Percentiles rank a stretch among this genome's conserved stretches.
Evolutionary conservation across 345 rosid species (phyloP).

Genomic region (Lagerstroemia speciosa): DNA sequence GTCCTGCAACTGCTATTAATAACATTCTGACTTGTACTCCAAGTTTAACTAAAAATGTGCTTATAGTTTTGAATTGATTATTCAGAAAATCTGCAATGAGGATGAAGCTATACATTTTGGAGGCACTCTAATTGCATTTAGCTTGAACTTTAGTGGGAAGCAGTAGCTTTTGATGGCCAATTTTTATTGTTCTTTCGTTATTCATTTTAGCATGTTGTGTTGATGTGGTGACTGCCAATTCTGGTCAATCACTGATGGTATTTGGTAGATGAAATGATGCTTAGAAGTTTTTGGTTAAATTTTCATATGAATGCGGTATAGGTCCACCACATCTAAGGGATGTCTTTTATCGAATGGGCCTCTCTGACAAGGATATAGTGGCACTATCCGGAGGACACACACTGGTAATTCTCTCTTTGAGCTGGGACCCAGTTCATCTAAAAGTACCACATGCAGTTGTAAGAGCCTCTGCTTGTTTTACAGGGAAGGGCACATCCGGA

Average conservation of each 20-base stretch:
- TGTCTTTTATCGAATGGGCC: conserved; percentile 81
- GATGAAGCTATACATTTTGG: not conserved
- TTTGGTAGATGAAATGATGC: not conserved
- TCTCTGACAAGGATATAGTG: conserved; percentile 80
- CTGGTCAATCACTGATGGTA: not conserved
- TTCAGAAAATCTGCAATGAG: not conserved
- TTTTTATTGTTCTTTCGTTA: not conserved
- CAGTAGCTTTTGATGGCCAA: not conserved
- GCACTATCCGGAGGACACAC: conserved; percentile 57
- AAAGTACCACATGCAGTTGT: not conserved
- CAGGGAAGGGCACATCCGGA: conserved; percentile 93
- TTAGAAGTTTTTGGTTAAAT: not conserved
- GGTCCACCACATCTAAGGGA: conserved; percentile 72
- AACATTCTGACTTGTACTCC: not conserved
- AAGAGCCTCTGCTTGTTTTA: conserved; percentile 13
- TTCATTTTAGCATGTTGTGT: not conserved
- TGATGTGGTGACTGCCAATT: not conserved
- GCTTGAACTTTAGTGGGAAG: not conserved
- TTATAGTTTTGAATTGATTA: not conserved
- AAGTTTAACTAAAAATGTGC: not conserved
- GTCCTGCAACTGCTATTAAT: not conserved
- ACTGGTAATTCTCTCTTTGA: conserved; percentile 25
- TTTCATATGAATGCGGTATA: conserved; percentile 12
- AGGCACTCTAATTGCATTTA: not conserved
- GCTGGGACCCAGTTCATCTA: not conserved